Conservation (phyloP, 1,284 basidiomycete genomes). For the Mrakiaceae sp. region DNA sequence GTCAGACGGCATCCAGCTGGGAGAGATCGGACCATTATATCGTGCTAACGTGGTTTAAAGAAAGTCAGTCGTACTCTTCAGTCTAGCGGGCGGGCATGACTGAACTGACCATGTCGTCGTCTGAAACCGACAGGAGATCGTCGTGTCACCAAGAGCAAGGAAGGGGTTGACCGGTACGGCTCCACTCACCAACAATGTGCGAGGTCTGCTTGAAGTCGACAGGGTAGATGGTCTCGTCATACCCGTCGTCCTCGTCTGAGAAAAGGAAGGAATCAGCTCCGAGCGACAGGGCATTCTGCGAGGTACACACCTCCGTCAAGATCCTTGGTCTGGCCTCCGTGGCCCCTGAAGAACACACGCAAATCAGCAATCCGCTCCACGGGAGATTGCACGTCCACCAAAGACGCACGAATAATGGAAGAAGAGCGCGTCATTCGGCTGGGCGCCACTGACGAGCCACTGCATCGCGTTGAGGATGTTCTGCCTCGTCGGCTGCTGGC, state of each 20-base stretch:
- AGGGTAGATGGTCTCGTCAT: conserved; percentile 70
- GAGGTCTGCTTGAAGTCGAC: conserved; percentile 59
- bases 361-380: not conserved
- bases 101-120: conserved; percentile 9
- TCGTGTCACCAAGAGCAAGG: not conserved
- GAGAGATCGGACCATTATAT: conserved; percentile 55
- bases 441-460: conserved; percentile 73
- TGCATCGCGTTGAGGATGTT: conserved; percentile 80
- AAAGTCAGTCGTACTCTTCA: not conserved
- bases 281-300: no score
- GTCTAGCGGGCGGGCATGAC: no score
- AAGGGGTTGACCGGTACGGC: conserved; percentile 41
- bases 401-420: conserved; percentile 13
- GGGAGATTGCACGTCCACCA: not conserved
- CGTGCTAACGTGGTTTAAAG: conserved; percentile 22
- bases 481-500: conserved; percentile 57
- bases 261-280: no score
- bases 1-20: conserved; percentile 77
- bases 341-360: conserved; percentile 43
- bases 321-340: conserved; percentile 69
- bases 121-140: not conserved
- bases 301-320: conserved; percentile 38
- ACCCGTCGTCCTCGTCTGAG: conserved; percentile 40
- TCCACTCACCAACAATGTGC: conserved; percentile 20
- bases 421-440: conserved; percentile 63